Evolutionary conservation across 371 early-diverging fungal species (phyloP), one percentile per base, ranked within the genome.

Genomic region (Lichtheimia ornata): DNA sequence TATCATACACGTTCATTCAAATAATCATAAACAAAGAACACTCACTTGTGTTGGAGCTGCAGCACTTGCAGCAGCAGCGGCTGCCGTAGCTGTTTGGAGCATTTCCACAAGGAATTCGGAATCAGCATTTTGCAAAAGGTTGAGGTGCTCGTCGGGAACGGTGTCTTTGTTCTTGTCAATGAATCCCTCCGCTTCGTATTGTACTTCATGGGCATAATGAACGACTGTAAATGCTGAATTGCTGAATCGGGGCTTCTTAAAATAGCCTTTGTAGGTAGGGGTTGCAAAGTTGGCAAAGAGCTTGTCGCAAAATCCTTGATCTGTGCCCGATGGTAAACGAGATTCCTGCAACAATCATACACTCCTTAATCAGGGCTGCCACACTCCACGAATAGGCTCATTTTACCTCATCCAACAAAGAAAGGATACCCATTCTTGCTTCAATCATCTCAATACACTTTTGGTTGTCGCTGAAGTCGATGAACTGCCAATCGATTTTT

Each of bases 391-490:
- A 0, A 47, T n/a, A n/a, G 0, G 1, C 0, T 5, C 5, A 15
- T 20, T 25, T 43, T 64, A 66, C 94, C 80, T 99, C 99, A 74
- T 99, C 99, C 51, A 99, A 79, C 42, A 98, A 83, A 13, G 92
- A 85, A 35, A 99, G 82, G 30, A 99, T 93, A 67, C 99, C 99
- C 50, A 95, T 81, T 64, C 87, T 89, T 59, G 92, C 91, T 74
- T 99, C 99, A 61, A 99, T 98, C 68, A 99, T 83, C 65, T 97
- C 97, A 63, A 99, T 99, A 82, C 99, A 98, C 7, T 94, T 94
- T 69, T 97, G 96, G 73, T 99, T 96, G 83, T 99, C 99, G 57
- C 95, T 95, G 84, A 99, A 99, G 60, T 99, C 97, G 42, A 92
- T 90, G 62, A 91, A 91, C 41, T 85, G 85, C 91, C 93, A 98